These are phyloP conservation scores for Agrocybe praecox DNA, from an alignment of 768 basidiomycete genomes.

Conservation along the genomic window DNA sequence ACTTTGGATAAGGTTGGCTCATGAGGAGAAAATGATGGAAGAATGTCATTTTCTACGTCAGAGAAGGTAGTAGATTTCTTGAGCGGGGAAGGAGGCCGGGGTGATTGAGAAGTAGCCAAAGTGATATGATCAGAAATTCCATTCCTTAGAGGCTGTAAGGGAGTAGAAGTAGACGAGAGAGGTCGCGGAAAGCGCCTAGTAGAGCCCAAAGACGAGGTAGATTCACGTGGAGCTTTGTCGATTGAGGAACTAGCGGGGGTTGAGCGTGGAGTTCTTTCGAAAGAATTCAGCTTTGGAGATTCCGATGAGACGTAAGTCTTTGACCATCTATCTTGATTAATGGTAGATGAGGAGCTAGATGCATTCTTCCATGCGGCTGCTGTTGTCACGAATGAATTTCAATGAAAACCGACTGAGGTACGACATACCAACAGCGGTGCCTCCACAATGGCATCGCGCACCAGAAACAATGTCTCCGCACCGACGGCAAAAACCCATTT, in stretches of 20 bases:
- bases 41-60: slow-evolving; percentile 59
- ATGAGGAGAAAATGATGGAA: slow-evolving; percentile 54
- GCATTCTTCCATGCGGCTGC: slow-evolving; percentile 66
- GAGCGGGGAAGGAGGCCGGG: slow-evolving; percentile 58
- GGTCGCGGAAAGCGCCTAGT: slow-evolving; percentile 56
- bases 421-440: slow-evolving; percentile 71
- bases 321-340: slow-evolving; percentile 71
- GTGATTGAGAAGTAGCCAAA: slow-evolving; percentile 43
- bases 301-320: slow-evolving; percentile 66
- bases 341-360: slow-evolving; percentile 34
- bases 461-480: slow-evolving; percentile 83
- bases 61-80: slow-evolving; percentile 53
- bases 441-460: slow-evolving; percentile 79
- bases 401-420: not conserved
- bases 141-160: slow-evolving; percentile 38
- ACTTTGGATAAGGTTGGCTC: slow-evolving; percentile 75
- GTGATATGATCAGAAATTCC: slow-evolving; percentile 62
- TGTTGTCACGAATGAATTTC: slow-evolving; percentile 49
- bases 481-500: slow-evolving; percentile 84
- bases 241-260: not conserved
- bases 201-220: slow-evolving; percentile 20
- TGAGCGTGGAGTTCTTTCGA: slow-evolving; percentile 9
- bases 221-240: not conserved
- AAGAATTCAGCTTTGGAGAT: not conserved
- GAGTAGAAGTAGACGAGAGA: slow-evolving; percentile 29